Conservation (phyloP, 768 basidiomycete genomes). For the Naematelia aurantialba region DNA sequence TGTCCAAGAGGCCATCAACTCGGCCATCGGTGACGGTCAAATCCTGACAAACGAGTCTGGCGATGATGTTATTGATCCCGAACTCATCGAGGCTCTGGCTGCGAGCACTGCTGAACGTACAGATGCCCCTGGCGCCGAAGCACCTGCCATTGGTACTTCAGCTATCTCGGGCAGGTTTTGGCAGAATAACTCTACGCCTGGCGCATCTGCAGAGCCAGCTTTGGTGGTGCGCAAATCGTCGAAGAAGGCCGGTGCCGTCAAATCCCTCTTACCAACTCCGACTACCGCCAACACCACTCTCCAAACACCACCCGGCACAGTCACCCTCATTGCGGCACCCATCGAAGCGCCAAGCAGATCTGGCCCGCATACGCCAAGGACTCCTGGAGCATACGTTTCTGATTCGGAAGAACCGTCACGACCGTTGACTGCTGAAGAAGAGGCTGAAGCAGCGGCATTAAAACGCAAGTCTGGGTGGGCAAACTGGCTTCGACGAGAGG, state of each 20-base stretch:
- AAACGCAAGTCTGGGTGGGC: conserved; percentile 24
- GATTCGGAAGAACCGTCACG: neutral
- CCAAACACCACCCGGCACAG: neutral
- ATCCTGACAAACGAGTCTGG: neutral
- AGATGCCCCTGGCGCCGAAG: neutral
- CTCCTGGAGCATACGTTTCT: neutral
- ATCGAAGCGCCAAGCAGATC: neutral
- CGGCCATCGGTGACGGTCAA: neutral
- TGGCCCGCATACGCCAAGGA: neutral
- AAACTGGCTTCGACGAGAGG: conserved; percentile 24
- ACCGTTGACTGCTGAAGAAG: neutral
- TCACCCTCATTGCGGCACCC: neutral
- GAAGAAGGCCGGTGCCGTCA: neutral
- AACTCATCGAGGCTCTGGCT: neutral
- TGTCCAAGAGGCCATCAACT: neutral
- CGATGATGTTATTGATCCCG: neutral
- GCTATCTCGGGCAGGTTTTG: neutral
- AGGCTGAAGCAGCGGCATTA: neutral
- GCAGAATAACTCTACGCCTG: neutral
- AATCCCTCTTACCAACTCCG: neutral
- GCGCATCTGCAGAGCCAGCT: neutral
- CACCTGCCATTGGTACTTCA: neutral
- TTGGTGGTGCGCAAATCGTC: neutral
- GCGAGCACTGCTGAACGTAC: neutral
- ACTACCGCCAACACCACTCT: neutral